These are phyloP conservation scores for Manihot esculenta DNA, from an alignment of 441 rosid species.

Conservation along the genomic window DNA sequence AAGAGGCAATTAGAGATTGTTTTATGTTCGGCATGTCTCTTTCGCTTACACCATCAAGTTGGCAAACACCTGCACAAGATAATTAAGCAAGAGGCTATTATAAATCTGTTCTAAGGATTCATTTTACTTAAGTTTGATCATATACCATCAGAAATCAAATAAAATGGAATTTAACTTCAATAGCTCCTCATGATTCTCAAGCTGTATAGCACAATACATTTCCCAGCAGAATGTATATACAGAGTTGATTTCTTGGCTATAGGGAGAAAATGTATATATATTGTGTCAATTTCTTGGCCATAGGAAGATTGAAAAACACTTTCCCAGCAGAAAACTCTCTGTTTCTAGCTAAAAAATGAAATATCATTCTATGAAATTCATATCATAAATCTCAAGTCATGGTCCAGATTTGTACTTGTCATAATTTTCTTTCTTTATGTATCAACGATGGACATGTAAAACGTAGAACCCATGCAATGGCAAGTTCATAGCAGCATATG, in stretches of 20 bases:
- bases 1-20: constrained; percentile 52
- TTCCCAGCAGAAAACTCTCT: not conserved
- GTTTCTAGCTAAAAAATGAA: not conserved
- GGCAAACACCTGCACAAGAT: constrained; percentile 52
- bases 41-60: constrained; percentile 48
- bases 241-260: too few relatives aligned
- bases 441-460: not conserved
- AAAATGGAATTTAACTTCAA: not conserved
- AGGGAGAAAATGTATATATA: too few relatives aligned
- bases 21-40: constrained; percentile 66
- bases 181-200: not conserved
- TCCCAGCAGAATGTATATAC: too few relatives aligned
- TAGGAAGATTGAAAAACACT: not conserved
- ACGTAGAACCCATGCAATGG: not conserved
- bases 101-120: not conserved
- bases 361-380: not conserved
- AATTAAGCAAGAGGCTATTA: not conserved
- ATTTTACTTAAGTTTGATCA: not conserved
- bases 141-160: not conserved
- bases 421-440: not conserved
- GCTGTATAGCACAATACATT: too few relatives aligned
- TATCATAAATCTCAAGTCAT: not conserved
- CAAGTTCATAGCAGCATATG: not conserved
- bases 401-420: not conserved
- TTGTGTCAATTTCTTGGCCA: not conserved